phyloP scores from a whole-genome alignment of 768 basidiomycete genomes.

The Trichaptum fuscoviolaceum region DNA sequence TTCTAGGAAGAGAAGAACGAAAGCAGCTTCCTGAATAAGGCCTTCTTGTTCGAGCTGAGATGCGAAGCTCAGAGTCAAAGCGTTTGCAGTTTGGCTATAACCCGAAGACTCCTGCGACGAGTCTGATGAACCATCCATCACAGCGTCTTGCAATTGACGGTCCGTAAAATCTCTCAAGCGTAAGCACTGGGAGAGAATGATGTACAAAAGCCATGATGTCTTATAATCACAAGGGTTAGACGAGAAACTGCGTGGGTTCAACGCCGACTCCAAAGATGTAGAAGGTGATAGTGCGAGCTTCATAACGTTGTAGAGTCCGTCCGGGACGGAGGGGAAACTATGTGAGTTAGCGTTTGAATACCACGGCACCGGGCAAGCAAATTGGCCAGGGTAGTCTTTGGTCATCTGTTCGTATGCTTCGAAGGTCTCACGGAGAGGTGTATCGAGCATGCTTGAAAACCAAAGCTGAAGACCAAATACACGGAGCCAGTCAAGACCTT shows the following conservation, averaged over 20 bases:
- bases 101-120: conserved; percentile 39
- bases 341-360: conserved; percentile 34
- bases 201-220: conserved; percentile 89
- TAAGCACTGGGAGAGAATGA: conserved; percentile 79
- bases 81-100: conserved; percentile 78
- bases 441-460: conserved; percentile 72
- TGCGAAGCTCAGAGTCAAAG: conserved; percentile 80
- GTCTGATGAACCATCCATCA: conserved; percentile 27
- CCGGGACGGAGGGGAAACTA: conserved; percentile 38
- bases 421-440: conserved; percentile 66
- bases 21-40: conserved; percentile 79
- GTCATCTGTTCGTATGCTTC: conserved; percentile 47
- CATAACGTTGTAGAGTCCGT: conserved; percentile 80
- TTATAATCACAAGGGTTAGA: conserved; percentile 75
- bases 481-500: conserved; percentile 90
- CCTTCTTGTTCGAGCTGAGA: conserved; percentile 78
- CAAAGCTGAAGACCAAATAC: conserved; percentile 88
- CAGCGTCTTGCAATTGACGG: conserved; percentile 42
- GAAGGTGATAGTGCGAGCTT: conserved; percentile 67
- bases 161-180: conserved; percentile 86
- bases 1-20: conserved; percentile 87
- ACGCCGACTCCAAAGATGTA: conserved; percentile 56
- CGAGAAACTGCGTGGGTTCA: conserved; percentile 70
- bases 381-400: conserved; percentile 32
- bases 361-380: conserved; percentile 57